These are phyloP conservation scores for Boletus pseudo-olivaceus DNA, from an alignment of 768 basidiomycete genomes.

Conservation along the genomic window DNA sequence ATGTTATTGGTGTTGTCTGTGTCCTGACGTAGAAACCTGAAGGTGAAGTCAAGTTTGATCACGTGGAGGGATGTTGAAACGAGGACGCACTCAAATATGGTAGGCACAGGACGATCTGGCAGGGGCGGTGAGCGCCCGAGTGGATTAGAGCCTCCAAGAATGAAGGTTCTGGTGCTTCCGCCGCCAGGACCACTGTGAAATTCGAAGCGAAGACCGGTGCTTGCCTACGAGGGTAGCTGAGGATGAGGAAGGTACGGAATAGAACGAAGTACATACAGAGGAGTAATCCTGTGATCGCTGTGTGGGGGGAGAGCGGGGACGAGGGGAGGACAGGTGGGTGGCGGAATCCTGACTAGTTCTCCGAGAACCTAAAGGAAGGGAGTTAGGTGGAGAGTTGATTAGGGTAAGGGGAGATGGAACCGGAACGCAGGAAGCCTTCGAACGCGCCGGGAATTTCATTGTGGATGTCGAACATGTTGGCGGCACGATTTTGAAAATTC, in stretches of 20 bases:
- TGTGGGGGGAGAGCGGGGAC: slow-evolving; percentile 14
- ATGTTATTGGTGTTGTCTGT: slow-evolving; percentile 9
- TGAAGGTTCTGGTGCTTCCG: slow-evolving; percentile 31
- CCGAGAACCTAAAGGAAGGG: slow-evolving; percentile 5
- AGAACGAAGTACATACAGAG: slow-evolving; percentile 8
- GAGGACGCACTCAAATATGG: slow-evolving; percentile 51
- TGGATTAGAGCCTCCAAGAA: slow-evolving; percentile 36
- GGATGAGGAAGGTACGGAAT: not conserved
- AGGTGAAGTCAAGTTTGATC: not conserved
- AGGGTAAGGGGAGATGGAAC: slow-evolving; percentile 12
- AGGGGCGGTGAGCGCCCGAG: slow-evolving; percentile 21
- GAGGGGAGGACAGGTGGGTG: not conserved
- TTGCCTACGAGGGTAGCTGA: slow-evolving; percentile 7
- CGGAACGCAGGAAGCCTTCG: slow-evolving; percentile 47
- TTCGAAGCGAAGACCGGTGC: slow-evolving; percentile 34
- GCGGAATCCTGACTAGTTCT: not conserved
- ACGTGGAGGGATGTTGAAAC: not conserved
- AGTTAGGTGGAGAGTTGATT: not conserved
- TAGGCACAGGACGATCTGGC: slow-evolving; percentile 33
- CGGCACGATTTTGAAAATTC: slow-evolving; percentile 45
- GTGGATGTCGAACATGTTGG: slow-evolving; percentile 24
- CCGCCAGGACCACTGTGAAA: slow-evolving; percentile 31
- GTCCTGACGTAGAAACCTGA: slow-evolving; percentile 37
- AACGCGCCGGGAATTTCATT: slow-evolving; percentile 38
- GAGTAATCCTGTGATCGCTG: slow-evolving; percentile 14